phyloP scores from a whole-genome alignment of 2,329 filamentous ascomycete species.

The Sporothrix brunneoviolacea region DNA sequence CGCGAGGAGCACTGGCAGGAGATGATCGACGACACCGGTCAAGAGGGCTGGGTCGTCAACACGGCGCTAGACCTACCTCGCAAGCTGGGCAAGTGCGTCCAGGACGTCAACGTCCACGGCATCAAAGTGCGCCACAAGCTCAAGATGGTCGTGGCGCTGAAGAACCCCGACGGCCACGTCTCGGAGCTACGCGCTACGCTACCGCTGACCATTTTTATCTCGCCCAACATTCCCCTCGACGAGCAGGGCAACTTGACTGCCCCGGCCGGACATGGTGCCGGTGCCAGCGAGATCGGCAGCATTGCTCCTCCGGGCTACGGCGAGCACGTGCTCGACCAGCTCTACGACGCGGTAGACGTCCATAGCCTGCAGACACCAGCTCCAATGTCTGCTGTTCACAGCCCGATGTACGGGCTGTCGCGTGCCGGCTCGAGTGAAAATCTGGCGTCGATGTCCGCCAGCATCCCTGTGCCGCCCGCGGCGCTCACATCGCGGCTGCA shows the following conservation, averaged over 20 bases:
- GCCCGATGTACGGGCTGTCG: constrained; percentile 66
- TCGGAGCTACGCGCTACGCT: constrained; percentile 91
- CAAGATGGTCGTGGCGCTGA: constrained; percentile 81
- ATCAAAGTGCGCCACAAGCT: constrained; percentile 93
- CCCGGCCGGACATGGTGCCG: constrained; percentile 44
- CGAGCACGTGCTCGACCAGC: constrained; percentile 78
- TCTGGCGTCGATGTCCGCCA: constrained; percentile 51
- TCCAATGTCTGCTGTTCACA: constrained; percentile 66
- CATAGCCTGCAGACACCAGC: constrained; percentile 75
- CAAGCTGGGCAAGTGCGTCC: constrained; percentile 73
- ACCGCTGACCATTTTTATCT: constrained; percentile 90
- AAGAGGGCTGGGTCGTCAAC: constrained; percentile 58
- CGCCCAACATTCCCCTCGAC: constrained; percentile 82
- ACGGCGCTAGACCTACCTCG: constrained; percentile 67
- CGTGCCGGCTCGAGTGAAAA: constrained; percentile 78
- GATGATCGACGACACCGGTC: constrained; percentile 59
- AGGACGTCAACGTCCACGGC: constrained; percentile 80
- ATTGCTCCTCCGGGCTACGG: constrained; percentile 90
- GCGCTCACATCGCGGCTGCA: constrained; percentile 61
- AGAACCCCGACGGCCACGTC: constrained; percentile 90
- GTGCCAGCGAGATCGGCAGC: constrained; percentile 47
- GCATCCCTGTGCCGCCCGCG: constrained; percentile 41
- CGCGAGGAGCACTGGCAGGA: constrained; percentile 61
- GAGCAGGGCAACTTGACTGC: constrained; percentile 75
- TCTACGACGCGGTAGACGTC: constrained; percentile 82